Evolutionary conservation across 352 stramenopile species (phyloP).

Genomic region (Phytophthora quininea): DNA sequence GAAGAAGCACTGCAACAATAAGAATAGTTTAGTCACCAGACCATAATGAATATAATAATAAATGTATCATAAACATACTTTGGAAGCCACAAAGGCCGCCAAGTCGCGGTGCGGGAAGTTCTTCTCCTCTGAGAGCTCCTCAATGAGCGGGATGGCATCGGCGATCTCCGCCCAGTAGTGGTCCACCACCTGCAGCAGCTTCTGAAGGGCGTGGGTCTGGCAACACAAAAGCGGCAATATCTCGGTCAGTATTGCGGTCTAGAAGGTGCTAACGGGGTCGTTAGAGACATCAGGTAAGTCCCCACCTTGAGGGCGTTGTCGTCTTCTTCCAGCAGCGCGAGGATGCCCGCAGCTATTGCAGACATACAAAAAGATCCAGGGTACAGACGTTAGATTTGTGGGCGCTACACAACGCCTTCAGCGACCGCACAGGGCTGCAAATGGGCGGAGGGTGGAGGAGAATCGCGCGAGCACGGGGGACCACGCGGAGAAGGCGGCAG

Average conservation of each 20-base stretch:
- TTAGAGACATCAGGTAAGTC: not conserved
- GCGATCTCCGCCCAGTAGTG: conserved; percentile 95
- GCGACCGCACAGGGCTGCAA: conserved; percentile 10
- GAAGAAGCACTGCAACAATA: conserved; percentile 93
- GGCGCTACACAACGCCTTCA: conserved; percentile 4
- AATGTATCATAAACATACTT: conserved; percentile 35
- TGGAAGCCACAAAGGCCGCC: conserved; percentile 92
- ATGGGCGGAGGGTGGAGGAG: conserved; percentile 2
- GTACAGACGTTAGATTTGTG: conserved; percentile 35
- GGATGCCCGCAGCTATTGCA: conserved; percentile 78
- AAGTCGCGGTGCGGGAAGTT: conserved; percentile 91
- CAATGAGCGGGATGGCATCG: conserved; percentile 91
- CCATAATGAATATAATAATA: conserved; percentile 1
- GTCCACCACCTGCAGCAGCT: conserved; percentile 93
- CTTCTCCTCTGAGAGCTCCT: conserved; percentile 94
- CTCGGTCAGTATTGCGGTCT: conserved; percentile 6
- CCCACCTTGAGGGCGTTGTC: conserved; percentile 88
- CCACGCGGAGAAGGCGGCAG: not conserved
- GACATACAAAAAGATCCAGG: conserved; percentile 41
- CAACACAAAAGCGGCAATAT: conserved; percentile 3
- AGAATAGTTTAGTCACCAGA: conserved; percentile 5
- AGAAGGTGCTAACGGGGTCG: not conserved
- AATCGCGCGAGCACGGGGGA: not conserved
- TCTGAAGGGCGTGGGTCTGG: conserved; percentile 90
- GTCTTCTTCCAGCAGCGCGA: conserved; percentile 92